Percentiles rank a stretch among this genome's conserved stretches.
Evolutionary conservation across 2,329 filamentous ascomycete genomes (phyloP).

Genomic region (Cryphonectria radicalis): DNA sequence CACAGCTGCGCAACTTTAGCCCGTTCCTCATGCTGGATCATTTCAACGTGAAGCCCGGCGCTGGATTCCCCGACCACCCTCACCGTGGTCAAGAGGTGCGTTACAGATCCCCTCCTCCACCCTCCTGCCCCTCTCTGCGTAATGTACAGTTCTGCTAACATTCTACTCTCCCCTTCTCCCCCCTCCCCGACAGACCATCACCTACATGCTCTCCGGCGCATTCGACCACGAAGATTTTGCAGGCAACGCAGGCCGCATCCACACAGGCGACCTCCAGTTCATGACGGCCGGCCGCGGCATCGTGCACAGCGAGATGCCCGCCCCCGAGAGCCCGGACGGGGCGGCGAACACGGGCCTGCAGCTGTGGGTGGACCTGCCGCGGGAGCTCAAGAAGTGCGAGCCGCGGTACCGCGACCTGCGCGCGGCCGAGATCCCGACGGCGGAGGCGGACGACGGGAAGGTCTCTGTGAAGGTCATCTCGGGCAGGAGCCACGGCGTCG

Average conservation of each 20-base stretch:
- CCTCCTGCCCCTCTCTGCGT: neutral
- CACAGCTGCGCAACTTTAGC: conserved; percentile 80
- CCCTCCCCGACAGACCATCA: conserved; percentile 82
- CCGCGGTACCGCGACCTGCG: conserved; percentile 88
- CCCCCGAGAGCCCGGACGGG: conserved; percentile 71
- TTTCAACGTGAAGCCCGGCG: conserved; percentile 78
- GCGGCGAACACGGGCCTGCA: conserved; percentile 84
- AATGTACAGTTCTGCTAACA: conserved; percentile 51
- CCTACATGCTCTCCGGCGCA: conserved; percentile 83
- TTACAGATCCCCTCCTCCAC: conserved; percentile 13
- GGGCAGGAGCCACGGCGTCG: conserved; percentile 80
- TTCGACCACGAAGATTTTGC: conserved; percentile 94
- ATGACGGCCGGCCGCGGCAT: conserved; percentile 95
- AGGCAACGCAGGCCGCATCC: conserved; percentile 81
- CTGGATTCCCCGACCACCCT: conserved; percentile 87
- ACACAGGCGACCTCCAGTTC: conserved; percentile 90
- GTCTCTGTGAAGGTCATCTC: conserved; percentile 90
- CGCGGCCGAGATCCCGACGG: conserved; percentile 77
- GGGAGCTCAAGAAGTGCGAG: conserved; percentile 82
- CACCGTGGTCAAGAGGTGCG: conserved; percentile 36
- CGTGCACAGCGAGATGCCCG: conserved; percentile 95
- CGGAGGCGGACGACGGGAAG: conserved; percentile 70
- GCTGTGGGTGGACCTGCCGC: conserved; percentile 91
- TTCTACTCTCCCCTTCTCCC: conserved; percentile 52
- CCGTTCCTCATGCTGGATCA: conserved; percentile 98